Evolutionary conservation across 2,329 filamentous ascomycete genomes (phyloP).

Genomic region (Phaeosphaeriaceae sp.): DNA sequence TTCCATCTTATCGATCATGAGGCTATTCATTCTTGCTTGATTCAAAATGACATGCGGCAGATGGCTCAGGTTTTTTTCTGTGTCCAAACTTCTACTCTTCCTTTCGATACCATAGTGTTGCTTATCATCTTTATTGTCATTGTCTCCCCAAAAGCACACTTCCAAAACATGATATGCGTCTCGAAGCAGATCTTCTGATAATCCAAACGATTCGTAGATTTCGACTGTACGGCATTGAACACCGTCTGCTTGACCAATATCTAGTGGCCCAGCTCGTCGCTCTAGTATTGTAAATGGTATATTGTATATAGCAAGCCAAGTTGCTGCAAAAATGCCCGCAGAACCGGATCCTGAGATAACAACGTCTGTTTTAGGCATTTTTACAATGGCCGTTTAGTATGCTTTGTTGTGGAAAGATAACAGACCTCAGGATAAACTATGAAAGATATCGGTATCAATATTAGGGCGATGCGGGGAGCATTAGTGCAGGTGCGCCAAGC

Average conservation of each 20-base stretch:
- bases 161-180: conserved; percentile 72
- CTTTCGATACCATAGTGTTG: conserved; percentile 47
- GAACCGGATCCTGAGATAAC: conserved; percentile 68
- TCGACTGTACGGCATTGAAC: conserved; percentile 72
- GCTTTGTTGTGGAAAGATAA: too few relatives aligned
- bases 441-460: too few relatives aligned
- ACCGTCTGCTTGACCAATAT: conserved; percentile 68
- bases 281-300: conserved; percentile 66
- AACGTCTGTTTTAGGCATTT: conserved; percentile 55
- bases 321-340: conserved; percentile 66
- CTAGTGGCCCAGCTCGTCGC: conserved; percentile 60
- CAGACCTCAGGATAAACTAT: too few relatives aligned
- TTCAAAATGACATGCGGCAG: conserved; percentile 73
- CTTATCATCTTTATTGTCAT: conserved; percentile 19
- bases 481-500: conserved; percentile 4
- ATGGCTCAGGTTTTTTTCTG: conserved; percentile 64
- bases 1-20: conserved; percentile 62
- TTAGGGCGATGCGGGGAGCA: conserved; percentile 22
- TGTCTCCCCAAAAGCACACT: conserved; percentile 58
- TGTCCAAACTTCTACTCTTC: conserved; percentile 59
- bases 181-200: conserved; percentile 67
- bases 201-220: conserved; percentile 74
- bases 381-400: not conserved
- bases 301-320: conserved; percentile 66
- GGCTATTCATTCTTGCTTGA: conserved; percentile 71